phyloP scores from a whole-genome alignment of 2,329 filamentous ascomycete genomes.

The Cercospora citrullina region DNA sequence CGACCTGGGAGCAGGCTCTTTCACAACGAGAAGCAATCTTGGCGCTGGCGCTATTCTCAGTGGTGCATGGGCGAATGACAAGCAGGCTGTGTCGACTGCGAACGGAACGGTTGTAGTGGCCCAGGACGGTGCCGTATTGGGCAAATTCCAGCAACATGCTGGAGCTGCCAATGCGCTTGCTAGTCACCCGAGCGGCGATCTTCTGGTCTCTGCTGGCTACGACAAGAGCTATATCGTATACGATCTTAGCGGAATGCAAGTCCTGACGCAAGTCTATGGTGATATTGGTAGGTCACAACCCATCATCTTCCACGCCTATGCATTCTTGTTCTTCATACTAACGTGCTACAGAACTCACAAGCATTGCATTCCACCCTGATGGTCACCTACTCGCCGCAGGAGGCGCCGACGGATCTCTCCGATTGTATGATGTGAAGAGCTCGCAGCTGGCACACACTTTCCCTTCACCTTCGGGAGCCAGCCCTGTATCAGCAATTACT shows the following conservation, averaged over 20 bases:
- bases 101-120: constrained; percentile 80
- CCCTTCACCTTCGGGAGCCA: constrained; percentile 50
- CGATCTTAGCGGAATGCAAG: constrained; percentile 67
- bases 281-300: constrained; percentile 66
- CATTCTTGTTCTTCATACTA: constrained; percentile 26
- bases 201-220: constrained; percentile 81
- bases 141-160: constrained; percentile 76
- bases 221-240: constrained; percentile 95
- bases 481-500: constrained; percentile 69
- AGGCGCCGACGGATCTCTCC: constrained; percentile 75
- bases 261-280: constrained; percentile 75
- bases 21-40: constrained; percentile 66
- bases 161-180: constrained; percentile 76
- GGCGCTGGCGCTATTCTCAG: constrained; percentile 68
- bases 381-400: constrained; percentile 91
- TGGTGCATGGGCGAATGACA: constrained; percentile 65
- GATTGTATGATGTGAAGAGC: constrained; percentile 83
- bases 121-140: constrained; percentile 66
- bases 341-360: constrained; percentile 63
- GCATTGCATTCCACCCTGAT: constrained; percentile 88
- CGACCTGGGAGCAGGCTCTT: constrained; percentile 72
- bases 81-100: constrained; percentile 70
- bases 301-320: background rate
- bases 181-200: constrained; percentile 76
- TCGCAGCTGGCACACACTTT: constrained; percentile 77